phyloP scores from a whole-genome alignment of 2,329 filamentous ascomycete genomes.

The Neodidymelliopsis sp. region DNA sequence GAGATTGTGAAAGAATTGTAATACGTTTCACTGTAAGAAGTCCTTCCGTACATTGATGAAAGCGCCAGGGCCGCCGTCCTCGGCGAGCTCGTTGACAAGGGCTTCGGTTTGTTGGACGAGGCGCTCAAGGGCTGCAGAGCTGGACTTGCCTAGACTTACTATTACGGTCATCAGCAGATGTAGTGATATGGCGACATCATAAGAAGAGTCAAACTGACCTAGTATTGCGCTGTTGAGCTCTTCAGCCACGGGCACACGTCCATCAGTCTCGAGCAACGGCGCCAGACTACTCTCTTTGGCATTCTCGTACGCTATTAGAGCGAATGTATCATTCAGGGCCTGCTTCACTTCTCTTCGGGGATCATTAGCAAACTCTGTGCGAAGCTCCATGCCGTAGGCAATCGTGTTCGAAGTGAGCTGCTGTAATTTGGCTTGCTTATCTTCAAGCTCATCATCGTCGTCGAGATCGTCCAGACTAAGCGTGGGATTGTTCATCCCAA shows the following conservation, averaged over 20 bases:
- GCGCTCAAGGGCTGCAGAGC: conserved; percentile 82
- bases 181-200: neutral
- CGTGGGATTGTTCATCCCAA: conserved; percentile 45
- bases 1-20: neutral
- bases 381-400: conserved; percentile 79
- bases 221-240: conserved; percentile 93
- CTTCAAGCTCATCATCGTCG: conserved; percentile 46
- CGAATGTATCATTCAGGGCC: conserved; percentile 83
- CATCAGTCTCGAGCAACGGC: conserved; percentile 77
- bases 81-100: conserved; percentile 80
- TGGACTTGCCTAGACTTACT: conserved; percentile 92
- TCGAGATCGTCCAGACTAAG: conserved; percentile 42
- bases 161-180: conserved; percentile 33
- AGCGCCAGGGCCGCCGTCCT: conserved; percentile 80
- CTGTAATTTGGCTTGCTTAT: conserved; percentile 39
- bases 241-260: conserved; percentile 82
- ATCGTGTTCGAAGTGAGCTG: conserved; percentile 74
- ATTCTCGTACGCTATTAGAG: conserved; percentile 85
- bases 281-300: conserved; percentile 79
- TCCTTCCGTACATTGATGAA: conserved; percentile 73
- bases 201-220: conserved; percentile 58
- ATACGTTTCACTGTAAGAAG: conserved; percentile 39
- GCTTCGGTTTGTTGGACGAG: conserved; percentile 87
- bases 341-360: conserved; percentile 73
- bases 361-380: conserved; percentile 78